These are phyloP conservation scores for Rhizoclosmatium sp. DNA, from an alignment of 192 early-diverging fungal species.

Conservation along the genomic window DNA sequence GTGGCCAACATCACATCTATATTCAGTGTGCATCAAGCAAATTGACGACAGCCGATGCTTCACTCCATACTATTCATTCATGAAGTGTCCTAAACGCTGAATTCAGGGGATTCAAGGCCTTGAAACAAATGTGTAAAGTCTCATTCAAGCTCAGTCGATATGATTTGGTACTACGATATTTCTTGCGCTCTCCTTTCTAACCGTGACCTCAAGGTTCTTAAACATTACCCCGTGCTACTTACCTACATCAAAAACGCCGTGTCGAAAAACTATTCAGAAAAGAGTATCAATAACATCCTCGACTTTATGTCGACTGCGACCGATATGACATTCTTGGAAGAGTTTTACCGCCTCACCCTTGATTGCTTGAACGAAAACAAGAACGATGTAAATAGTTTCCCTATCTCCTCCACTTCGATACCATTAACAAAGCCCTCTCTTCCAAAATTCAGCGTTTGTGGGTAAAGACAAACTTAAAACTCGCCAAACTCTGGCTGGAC, in stretches of 20 bases:
- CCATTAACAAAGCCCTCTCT: background rate
- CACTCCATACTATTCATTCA: background rate
- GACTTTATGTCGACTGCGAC: slow-evolving; percentile 79
- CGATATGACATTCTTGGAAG: slow-evolving; percentile 84
- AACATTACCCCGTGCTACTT: slow-evolving; percentile 77
- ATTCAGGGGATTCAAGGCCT: slow-evolving; percentile 85
- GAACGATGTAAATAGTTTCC: slow-evolving; percentile 69
- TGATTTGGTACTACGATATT: slow-evolving; percentile 58
- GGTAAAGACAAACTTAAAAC: slow-evolving; percentile 87
- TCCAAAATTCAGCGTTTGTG: slow-evolving; percentile 66
- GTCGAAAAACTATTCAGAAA: slow-evolving; percentile 87
- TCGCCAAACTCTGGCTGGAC: slow-evolving; percentile 86
- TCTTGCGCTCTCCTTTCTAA: background rate
- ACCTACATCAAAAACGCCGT: slow-evolving; percentile 80
- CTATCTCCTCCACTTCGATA: background rate
- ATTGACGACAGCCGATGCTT: background rate
- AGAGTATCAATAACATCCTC: slow-evolving; percentile 90
- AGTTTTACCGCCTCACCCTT: slow-evolving; percentile 82
- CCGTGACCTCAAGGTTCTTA: slow-evolving; percentile 60
- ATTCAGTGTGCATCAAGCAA: too few species aligned
- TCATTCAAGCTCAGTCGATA: slow-evolving; percentile 72
- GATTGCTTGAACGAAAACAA: slow-evolving; percentile 76
- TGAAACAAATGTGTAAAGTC: slow-evolving; percentile 88
- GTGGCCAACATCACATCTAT: too few species aligned
- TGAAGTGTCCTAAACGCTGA: background rate